These are phyloP conservation scores for Chalciporus piperatus DNA, from an alignment of 768 basidiomycete species.

Conservation along the genomic window DNA sequence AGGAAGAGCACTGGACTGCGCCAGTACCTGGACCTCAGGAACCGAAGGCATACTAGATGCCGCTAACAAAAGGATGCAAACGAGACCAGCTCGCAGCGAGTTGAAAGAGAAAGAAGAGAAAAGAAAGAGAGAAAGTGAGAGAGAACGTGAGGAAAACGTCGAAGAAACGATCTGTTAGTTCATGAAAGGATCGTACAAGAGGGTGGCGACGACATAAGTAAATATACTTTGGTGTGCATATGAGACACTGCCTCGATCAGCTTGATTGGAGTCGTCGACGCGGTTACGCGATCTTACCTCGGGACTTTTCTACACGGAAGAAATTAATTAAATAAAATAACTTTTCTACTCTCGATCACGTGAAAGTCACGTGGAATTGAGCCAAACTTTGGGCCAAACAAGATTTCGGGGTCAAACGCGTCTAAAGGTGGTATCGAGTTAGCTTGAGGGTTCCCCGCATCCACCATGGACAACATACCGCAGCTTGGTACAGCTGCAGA, in stretches of 20 bases:
- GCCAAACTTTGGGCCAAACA: conserved; percentile 34
- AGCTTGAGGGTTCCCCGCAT: conserved; percentile 2
- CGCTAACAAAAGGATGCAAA: not conserved
- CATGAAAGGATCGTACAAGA: too few species aligned
- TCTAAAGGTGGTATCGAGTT: not conserved
- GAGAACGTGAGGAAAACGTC: not conserved
- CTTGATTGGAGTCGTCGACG: too few species aligned
- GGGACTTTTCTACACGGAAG: too few species aligned
- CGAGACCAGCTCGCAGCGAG: conserved; percentile 26
- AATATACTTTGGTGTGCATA: too few species aligned
- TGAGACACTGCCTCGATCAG: too few species aligned
- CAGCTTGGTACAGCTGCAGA: conserved; percentile 50
- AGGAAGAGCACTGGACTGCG: conserved; percentile 3
- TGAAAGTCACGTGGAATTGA: conserved; percentile 29
- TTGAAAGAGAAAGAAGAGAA: not conserved
- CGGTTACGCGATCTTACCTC: too few species aligned
- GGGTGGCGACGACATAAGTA: too few species aligned
- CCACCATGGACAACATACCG: conserved; percentile 44
- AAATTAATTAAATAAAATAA: too few species aligned
- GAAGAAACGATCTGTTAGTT: too few species aligned
- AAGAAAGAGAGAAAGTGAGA: not conserved
- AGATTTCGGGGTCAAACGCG: conserved; percentile 26
- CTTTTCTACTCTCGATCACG: conserved; percentile 17
- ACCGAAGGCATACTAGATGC: not conserved
- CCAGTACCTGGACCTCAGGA: conserved; percentile 1